Evolutionary conservation across 495 filamentous ascomycete species (phyloP), one percentile per base, ranked within the genome.

Genomic region (Aspergillus baeticus): DNA sequence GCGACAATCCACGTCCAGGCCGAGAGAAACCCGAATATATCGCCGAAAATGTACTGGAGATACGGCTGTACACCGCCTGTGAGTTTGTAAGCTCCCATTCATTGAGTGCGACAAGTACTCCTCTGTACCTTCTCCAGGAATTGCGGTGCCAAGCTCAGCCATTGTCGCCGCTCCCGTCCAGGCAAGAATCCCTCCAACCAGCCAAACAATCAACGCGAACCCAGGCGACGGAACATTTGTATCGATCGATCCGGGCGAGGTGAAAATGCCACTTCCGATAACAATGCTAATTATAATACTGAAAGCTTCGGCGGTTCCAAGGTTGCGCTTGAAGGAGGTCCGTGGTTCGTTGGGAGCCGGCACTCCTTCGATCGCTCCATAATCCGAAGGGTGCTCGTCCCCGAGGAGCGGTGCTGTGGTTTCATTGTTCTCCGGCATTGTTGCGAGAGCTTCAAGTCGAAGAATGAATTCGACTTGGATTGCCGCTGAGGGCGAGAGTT

Each of bases 1-100:
- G 57, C 61, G 10, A 63, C 52, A 29, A 63, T 63, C 61, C 61
- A 63, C 0, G 61, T 63, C 61, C 61, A 63, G 10, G 61, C 61
- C 0, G 61, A 54, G 11, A 63, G 54, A 21, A 60, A 63, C 10
- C 61, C 61, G 18, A 60, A 60, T 10, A 60, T 37, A 39, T 63
- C 61, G 21, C 61, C 61, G 35, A 63, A 63, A 26, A 60, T 58
- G 36, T 63, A 63, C 26, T 58, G 61, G 1, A 63, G 57, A 44
- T 60, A 63, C 0, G 61, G 61, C 34, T 63, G 61, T 1, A 63
- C 57, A 17, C 61, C 61, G 2, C 61, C 60, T 63, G 14, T 14
- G 10, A 6, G 5, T 10, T 5, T 0, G 34, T 44, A 20, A 45
- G 22, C 6, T 21, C 8, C 17, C 35, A 23, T n/a, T 20, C 1